Evolutionary conservation across 371 early-diverging fungal species (phyloP).

Genomic region (Zopfochytrium polystomum): DNA sequence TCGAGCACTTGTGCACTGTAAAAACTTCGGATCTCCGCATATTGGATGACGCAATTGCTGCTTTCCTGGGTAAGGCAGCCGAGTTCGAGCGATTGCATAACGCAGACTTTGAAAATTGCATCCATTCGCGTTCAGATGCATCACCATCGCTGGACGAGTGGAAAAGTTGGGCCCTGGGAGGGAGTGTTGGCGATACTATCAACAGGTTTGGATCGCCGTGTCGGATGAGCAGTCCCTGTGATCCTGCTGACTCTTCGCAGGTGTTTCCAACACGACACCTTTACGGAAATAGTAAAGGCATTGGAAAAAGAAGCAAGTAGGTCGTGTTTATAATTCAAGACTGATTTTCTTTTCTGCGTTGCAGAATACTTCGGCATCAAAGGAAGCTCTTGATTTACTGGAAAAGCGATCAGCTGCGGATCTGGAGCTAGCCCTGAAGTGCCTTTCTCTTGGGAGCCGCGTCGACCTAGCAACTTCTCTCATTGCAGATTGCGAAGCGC

Average conservation of each 20-base stretch:
- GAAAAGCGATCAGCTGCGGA: background rate
- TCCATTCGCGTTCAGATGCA: conserved; percentile 1
- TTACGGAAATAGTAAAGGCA: conserved; percentile 15
- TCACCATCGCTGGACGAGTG: conserved; percentile 20
- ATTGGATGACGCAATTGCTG: conserved; percentile 15
- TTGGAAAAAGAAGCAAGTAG: conserved; percentile 17
- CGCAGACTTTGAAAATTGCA: background rate
- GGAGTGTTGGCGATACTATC: conserved; percentile 8
- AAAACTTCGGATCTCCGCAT: conserved; percentile 14
- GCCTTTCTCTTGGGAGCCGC: conserved; percentile 1
- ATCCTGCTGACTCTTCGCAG: too few relatives aligned
- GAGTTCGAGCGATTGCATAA: too few relatives aligned
- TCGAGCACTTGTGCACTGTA: conserved; percentile 14
- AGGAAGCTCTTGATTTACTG: conserved; percentile 11
- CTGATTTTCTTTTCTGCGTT: background rate
- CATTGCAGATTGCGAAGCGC: conserved; percentile 13
- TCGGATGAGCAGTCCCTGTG: too few relatives aligned
- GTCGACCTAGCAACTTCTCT: conserved; percentile 1
- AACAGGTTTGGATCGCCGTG: conserved; percentile 5
- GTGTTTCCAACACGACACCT: conserved; percentile 11
- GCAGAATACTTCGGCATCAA: conserved; percentile 18
- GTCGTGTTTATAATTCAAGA: background rate
- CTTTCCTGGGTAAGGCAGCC: conserved; percentile 18
- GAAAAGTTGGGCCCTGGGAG: conserved; percentile 18
- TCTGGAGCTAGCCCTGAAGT: conserved; percentile 16